Evolutionary conservation across 192 early-diverging fungal species (phyloP).

Genomic region (Linnemannia zychae): DNA sequence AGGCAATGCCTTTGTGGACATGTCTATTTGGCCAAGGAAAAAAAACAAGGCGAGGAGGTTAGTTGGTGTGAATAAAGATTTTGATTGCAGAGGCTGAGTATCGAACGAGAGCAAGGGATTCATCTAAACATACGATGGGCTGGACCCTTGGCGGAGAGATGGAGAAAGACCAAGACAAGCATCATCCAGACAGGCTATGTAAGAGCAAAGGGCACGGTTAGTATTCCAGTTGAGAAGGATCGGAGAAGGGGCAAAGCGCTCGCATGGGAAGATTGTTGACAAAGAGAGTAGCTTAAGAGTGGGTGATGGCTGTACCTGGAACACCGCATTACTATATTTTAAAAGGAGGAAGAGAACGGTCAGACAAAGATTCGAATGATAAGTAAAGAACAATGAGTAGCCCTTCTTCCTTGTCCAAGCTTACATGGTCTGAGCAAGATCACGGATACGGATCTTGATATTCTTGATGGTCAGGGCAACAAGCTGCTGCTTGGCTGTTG

Average conservation of each 20-base stretch:
- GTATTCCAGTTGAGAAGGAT: not conserved
- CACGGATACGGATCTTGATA: constrained; percentile 37
- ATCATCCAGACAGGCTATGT: constrained; percentile 56
- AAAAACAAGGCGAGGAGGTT: not conserved
- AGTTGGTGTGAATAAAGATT: not conserved
- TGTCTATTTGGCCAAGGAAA: constrained; percentile 18
- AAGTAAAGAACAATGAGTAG: not conserved
- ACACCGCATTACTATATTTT: constrained; percentile 39
- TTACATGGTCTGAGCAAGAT: constrained; percentile 49
- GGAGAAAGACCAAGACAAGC: constrained; percentile 53
- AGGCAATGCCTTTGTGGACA: constrained; percentile 38
- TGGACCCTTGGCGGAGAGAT: constrained; percentile 41
- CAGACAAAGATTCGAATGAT: not conserved
- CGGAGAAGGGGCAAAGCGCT: not conserved
- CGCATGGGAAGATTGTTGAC: not conserved
- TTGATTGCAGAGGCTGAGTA: not conserved
- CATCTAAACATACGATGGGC: constrained; percentile 23
- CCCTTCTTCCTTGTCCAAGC: not conserved
- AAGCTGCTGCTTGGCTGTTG: constrained; percentile 39
- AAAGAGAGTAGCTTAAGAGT: not conserved
- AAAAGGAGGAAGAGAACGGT: not conserved
- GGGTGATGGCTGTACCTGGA: constrained; percentile 21
- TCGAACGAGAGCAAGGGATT: not conserved
- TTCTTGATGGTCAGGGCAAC: constrained; percentile 53
- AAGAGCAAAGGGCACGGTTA: not conserved